Conservation (phyloP, 208 protist genomes). For the Porcisia deanei region DNA sequence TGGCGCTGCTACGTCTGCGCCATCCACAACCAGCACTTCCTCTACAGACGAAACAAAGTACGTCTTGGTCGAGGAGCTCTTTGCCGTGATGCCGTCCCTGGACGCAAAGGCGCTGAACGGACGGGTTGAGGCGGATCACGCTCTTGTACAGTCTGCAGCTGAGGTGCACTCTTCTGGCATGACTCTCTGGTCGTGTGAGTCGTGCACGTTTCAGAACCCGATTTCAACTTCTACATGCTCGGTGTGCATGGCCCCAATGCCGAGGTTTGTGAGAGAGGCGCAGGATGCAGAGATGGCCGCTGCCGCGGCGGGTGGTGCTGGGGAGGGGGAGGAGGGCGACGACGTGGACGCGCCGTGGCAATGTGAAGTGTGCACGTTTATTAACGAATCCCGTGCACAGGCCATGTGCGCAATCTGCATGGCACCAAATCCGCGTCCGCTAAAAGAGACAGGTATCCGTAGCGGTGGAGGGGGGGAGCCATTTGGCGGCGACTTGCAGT, state of each 20-base stretch:
- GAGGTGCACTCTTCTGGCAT: background rate
- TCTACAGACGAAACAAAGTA: background rate
- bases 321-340: conserved; percentile 20
- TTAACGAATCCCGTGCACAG: conserved; percentile 46
- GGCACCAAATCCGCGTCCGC: conserved; percentile 45
- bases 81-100: conserved; percentile 22
- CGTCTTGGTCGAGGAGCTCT: conserved; percentile 27
- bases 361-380: conserved; percentile 65
- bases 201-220: conserved; percentile 59
- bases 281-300: conserved; percentile 12
- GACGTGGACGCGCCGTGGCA: conserved; percentile 55
- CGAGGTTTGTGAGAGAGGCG: conserved; percentile 22
- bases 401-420: conserved; percentile 53
- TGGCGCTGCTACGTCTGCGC: background rate
- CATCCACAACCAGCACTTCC: background rate
- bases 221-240: conserved; percentile 26
- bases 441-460: conserved; percentile 11
- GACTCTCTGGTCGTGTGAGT: conserved; percentile 41
- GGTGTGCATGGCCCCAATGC: conserved; percentile 40
- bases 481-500: conserved; percentile 36
- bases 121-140: conserved; percentile 12
- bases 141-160: background rate
- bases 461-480: conserved; percentile 2
- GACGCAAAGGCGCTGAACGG: conserved; percentile 24
- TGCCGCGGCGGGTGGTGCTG: background rate